Evolutionary conservation across 140 eudicot genomes (phyloP).

Genomic region (Ambrosia hybrid): DNA sequence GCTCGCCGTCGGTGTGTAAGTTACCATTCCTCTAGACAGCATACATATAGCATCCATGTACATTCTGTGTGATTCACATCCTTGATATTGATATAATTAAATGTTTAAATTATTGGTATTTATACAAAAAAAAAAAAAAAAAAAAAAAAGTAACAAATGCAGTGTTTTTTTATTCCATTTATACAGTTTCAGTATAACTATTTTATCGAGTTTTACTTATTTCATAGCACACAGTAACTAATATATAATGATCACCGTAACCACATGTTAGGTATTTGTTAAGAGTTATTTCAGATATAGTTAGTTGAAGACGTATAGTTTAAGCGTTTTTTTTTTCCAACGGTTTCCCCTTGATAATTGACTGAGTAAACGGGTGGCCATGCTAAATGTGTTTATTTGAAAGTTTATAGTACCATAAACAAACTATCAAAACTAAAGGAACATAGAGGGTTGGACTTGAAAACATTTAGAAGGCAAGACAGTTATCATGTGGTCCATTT

Average conservation of each 20-base stretch:
- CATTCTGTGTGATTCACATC: conserved; percentile 27
- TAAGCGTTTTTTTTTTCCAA: no score
- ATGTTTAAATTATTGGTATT: conserved; percentile 1
- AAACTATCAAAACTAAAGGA: not conserved
- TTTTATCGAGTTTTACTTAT: not conserved
- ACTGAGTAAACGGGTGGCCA: not conserved
- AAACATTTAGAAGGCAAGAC: no score
- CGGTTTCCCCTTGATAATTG: no score
- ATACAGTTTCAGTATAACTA: not conserved
- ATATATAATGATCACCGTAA: no score
- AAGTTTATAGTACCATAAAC: not conserved
- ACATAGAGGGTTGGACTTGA: not conserved
- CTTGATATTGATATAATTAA: not conserved
- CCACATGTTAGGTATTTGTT: no score
- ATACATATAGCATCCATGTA: conserved; percentile 33
- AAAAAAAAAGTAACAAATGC: not conserved
- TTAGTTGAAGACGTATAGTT: no score
- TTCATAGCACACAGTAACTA: no score
- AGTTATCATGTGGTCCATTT: no score
- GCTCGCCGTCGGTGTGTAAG: conserved; percentile 23
- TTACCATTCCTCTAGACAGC: conserved; percentile 28
- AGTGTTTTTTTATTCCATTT: not conserved
- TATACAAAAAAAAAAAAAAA: no score
- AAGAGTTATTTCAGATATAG: no score
- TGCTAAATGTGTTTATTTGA: not conserved